A percentile compares a stretch with the other conserved stretches of the same genome.
Evolutionary conservation across 306 rosid genomes (phyloP).

Genomic region (Dalbergia cultrata): DNA sequence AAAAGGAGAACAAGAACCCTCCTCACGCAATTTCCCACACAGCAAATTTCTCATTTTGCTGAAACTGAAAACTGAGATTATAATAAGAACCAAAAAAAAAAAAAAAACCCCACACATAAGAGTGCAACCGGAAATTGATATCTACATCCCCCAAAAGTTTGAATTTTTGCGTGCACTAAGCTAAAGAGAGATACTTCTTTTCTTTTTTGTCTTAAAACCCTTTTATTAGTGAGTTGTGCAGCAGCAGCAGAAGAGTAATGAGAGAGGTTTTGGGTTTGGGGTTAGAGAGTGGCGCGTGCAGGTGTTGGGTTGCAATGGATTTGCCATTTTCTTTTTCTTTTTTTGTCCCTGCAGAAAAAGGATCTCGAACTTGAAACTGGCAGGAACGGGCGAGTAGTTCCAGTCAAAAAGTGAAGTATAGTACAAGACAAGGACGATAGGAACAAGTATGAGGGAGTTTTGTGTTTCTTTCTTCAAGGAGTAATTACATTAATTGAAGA

Average conservation of each 20-base stretch:
- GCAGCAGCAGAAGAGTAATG: not conserved
- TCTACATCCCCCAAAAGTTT: not conserved
- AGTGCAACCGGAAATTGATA: constrained; percentile 28
- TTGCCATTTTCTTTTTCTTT: not conserved
- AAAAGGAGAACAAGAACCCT: constrained; percentile 28
- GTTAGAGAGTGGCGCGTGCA: not conserved
- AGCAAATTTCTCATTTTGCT: constrained; percentile 25
- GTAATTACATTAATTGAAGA: too few relatives aligned
- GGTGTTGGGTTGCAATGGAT: not conserved
- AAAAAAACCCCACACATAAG: not conserved
- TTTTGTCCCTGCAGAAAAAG: not conserved
- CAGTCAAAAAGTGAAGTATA: not conserved
- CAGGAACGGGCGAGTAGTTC: not conserved
- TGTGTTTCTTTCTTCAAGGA: too few relatives aligned
- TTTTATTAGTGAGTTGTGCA: not conserved
- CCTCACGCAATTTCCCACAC: constrained; percentile 8
- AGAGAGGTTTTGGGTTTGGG: constrained; percentile 7
- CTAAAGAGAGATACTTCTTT: constrained; percentile 6
- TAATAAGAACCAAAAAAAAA: not conserved
- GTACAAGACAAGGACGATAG: not conserved
- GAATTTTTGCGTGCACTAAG: constrained; percentile 22
- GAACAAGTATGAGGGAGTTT: not conserved
- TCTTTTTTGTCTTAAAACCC: not conserved
- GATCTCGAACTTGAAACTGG: not conserved
- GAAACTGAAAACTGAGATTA: not conserved